These are phyloP conservation scores for Dactylellina drechsleri DNA, from an alignment of 2,329 filamentous ascomycete species.

Conservation along the genomic window DNA sequence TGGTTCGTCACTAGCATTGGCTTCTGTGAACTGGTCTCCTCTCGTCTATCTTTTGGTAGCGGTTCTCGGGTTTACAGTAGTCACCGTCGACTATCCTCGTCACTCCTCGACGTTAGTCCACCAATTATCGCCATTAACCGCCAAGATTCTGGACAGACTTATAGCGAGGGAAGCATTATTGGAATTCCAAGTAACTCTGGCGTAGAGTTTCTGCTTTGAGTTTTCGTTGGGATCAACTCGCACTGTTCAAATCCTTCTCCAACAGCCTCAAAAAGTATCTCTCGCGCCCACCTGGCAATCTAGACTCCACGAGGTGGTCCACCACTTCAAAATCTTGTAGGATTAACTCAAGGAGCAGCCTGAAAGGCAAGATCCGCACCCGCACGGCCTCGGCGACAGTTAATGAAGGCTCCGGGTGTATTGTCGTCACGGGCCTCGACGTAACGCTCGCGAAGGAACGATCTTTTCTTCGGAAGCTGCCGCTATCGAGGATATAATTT, in stretches of 20 bases:
- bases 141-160: background rate
- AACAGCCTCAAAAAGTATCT: slow-evolving; percentile 54
- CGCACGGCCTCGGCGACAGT: slow-evolving; percentile 21
- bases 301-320: slow-evolving; percentile 45
- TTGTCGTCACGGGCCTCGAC: slow-evolving; percentile 38
- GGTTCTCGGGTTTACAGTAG: slow-evolving; percentile 22
- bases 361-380: slow-evolving; percentile 35
- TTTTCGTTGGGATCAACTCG: slow-evolving; percentile 23
- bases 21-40: slow-evolving; percentile 20
- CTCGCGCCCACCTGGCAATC: slow-evolving; percentile 42
- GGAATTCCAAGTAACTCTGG: background rate
- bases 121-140: background rate
- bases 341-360: slow-evolving; percentile 35
- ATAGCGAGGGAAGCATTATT: background rate
- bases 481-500: slow-evolving; percentile 17
- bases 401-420: slow-evolving; percentile 23
- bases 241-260: slow-evolving; percentile 33
- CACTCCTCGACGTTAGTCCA: slow-evolving; percentile 2
- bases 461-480: slow-evolving; percentile 43
- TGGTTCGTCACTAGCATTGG: slow-evolving; percentile 35
- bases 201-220: slow-evolving; percentile 26
- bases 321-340: slow-evolving; percentile 28
- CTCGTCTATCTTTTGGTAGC: slow-evolving; percentile 8
- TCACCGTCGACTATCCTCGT: slow-evolving; percentile 13
- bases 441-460: slow-evolving; percentile 18